A percentile compares a stretch with the other conserved stretches of the same genome.
phyloP scores from a whole-genome alignment of 2,329 filamentous ascomycete genomes.

The Sarocladium oryzae region DNA sequence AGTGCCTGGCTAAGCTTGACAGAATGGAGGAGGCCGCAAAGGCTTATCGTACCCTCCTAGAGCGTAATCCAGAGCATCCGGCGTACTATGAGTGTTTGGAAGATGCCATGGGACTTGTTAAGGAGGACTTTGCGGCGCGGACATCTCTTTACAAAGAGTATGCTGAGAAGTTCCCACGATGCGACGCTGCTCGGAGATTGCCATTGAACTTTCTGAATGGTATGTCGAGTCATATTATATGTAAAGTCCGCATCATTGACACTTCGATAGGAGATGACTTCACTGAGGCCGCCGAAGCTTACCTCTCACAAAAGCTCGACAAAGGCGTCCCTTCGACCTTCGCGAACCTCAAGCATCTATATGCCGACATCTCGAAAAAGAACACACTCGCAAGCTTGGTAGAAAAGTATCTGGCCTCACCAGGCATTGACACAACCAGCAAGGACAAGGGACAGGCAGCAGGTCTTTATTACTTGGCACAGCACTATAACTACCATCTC shows the following conservation, averaged over 20 bases:
- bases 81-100: constrained; percentile 78
- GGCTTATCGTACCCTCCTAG: constrained; percentile 73
- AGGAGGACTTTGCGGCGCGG: constrained; percentile 53
- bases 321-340: constrained; percentile 95
- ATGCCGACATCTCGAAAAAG: constrained; percentile 71
- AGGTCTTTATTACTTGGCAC: constrained; percentile 86
- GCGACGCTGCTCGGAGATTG: constrained; percentile 78
- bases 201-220: constrained; percentile 83
- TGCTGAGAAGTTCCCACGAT: constrained; percentile 71
- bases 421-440: constrained; percentile 41
- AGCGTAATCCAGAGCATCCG: constrained; percentile 82
- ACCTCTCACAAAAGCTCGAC: constrained; percentile 77
- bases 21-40: constrained; percentile 70
- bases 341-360: constrained; percentile 91
- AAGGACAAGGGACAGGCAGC: constrained; percentile 63
- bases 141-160: constrained; percentile 72
- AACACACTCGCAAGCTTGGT: constrained; percentile 69
- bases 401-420: constrained; percentile 65
- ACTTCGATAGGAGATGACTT: constrained; percentile 65
- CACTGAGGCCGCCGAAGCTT: constrained; percentile 66
- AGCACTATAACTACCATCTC: constrained; percentile 91
- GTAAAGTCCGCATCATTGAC: constrained; percentile 15
- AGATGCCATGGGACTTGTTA: constrained; percentile 55
- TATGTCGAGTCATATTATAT: constrained; percentile 23
- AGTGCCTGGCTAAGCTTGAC: constrained; percentile 74